phyloP scores from a whole-genome alignment of 345 rosid genomes.

The Erodium maritimum region DNA sequence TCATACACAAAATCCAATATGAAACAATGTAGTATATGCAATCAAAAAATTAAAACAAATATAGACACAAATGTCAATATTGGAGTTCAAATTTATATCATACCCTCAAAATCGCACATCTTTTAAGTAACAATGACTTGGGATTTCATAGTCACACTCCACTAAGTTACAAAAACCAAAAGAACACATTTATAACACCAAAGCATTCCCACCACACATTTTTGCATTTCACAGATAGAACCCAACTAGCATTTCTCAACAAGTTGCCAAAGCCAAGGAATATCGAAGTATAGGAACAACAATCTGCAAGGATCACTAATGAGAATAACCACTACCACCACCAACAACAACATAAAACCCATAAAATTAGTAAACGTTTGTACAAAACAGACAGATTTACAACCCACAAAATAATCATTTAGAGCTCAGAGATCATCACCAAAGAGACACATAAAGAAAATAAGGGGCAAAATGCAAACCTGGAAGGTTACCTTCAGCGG shows the following conservation, averaged over 20 bases:
- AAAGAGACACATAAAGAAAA: neutral
- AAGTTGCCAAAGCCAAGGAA: neutral
- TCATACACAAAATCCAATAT: too few relatives aligned
- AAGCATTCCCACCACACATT: neutral
- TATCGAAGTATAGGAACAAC: neutral
- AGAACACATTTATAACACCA: neutral
- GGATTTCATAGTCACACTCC: neutral
- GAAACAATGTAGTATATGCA: too few relatives aligned
- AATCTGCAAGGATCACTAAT: neutral
- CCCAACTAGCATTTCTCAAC: neutral
- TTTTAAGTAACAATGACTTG: neutral
- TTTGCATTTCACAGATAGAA: neutral
- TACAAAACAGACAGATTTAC: neutral
- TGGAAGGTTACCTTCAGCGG: slow-evolving; percentile 38
- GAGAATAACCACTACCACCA: neutral
- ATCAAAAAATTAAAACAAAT: too few relatives aligned
- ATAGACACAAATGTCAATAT: too few relatives aligned
- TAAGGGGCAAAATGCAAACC: slow-evolving; percentile 21
- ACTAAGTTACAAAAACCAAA: neutral
- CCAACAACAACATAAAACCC: neutral
- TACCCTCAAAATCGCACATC: too few relatives aligned
- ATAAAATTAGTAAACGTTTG: too few relatives aligned
- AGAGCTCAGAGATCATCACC: slow-evolving; percentile 5
- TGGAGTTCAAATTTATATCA: too few relatives aligned
- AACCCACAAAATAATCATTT: neutral